Percentiles rank a stretch among this genome's conserved stretches.
Conservation (phyloP, 2,329 filamentous ascomycete species). For the Ilyonectria robusta region DNA sequence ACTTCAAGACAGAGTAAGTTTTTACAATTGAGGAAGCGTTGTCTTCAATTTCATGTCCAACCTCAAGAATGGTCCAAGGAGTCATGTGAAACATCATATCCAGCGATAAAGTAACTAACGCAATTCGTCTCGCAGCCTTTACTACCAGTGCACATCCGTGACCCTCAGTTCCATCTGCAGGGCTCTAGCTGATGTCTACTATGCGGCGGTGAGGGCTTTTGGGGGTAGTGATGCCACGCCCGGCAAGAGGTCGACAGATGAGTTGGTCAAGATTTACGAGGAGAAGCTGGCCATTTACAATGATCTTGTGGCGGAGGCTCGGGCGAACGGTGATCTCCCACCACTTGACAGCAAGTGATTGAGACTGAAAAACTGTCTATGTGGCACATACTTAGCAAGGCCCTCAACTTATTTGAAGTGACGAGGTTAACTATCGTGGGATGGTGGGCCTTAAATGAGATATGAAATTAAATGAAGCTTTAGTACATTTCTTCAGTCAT, state of each 20-base stretch:
- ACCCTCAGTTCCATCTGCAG: conserved; percentile 26
- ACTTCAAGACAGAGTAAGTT: conserved; percentile 60
- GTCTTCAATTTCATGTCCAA: neutral
- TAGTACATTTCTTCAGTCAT: neutral
- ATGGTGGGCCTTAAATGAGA: neutral
- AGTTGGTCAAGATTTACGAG: conserved; percentile 50
- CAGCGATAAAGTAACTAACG: neutral
- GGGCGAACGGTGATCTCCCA: conserved; percentile 48
- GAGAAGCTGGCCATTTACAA: conserved; percentile 53
- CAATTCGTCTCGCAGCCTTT: conserved; percentile 3
- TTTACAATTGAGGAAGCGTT: no score
- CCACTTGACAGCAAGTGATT: neutral
- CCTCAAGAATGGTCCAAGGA: neutral
- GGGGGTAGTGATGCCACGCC: conserved; percentile 50
- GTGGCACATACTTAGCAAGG: no score
- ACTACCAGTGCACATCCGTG: conserved; percentile 23
- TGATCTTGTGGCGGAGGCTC: conserved; percentile 51
- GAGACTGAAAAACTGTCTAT: neutral
- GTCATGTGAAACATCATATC: neutral
- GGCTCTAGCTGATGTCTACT: conserved; percentile 55
- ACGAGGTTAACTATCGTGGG: neutral
- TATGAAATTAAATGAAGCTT: neutral
- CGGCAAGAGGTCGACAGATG: conserved; percentile 41
- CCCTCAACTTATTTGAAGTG: neutral
- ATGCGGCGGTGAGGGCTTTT: conserved; percentile 54